Evolutionary conservation across 176 grass and related monocot genomes (phyloP), one percentile per base, ranked within the genome.

Genomic region (Oryza glaberrima): DNA sequence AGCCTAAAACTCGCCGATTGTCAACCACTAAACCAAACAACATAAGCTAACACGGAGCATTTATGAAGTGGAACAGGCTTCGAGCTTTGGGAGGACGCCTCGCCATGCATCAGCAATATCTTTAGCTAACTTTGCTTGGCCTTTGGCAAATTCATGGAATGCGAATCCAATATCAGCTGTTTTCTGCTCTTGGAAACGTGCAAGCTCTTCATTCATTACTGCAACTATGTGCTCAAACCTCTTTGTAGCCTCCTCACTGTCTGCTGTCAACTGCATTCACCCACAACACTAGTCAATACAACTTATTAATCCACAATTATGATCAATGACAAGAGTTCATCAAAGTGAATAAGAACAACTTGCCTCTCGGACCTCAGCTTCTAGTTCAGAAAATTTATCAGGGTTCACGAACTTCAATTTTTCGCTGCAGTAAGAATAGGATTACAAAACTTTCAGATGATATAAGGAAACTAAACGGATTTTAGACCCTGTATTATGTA

Each of bases 111-210:
- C 97, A 1, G 97, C 97, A 8, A 96, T 92, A 10, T 99, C 97
- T 79, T 89, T 95, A 23, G 97, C 94, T 54, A 99, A 80, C 84
- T 99, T 99, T 52, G 97, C 97, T 67, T 99, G 97, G 51, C 97
- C 97, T 65, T 96, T 99, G 0, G 97, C 97, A 79, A 99, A 99
- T 88, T 92, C 93, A 84, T 96, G 97, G 81, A 99, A 99, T 14
- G 93, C 97, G 0, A 99, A 79, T 49, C 97, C 97, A 64, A 94
- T 89, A 49, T 99, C 97, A 69, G 91, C 90, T n/a, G 97, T 99
- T 80, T 96, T 99, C 84, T 99, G 93, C 76, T 99, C 97, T 77
- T 99, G 97, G 84, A 99, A 99, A 43, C 94, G 91, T 16, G 82
- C 84, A 58, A 99, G 88, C 74, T 99, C 97, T 84, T 99, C 88